Evolutionary conservation across 805 yeast genomes (phyloP).

Genomic region (Candida qinlingensis): DNA sequence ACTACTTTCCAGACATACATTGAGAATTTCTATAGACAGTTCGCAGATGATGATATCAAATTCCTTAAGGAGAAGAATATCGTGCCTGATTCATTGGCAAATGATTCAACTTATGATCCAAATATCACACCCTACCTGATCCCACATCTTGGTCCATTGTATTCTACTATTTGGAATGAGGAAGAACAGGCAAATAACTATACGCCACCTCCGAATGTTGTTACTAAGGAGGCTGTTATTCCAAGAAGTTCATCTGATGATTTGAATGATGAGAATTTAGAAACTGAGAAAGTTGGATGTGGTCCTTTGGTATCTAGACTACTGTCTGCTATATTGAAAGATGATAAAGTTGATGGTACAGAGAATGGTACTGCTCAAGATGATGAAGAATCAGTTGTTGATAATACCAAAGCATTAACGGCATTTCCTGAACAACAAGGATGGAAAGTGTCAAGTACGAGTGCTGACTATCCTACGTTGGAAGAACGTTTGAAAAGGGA

Average conservation of each 20-base stretch:
- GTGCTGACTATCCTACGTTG: conserved; percentile 67
- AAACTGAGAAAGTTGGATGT: conserved; percentile 72
- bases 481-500: conserved; percentile 89
- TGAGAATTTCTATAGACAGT: conserved; percentile 79
- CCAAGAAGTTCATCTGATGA: conserved; percentile 60
- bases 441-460: conserved; percentile 40
- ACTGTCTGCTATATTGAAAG: conserved; percentile 69
- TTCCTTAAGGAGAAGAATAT: conserved; percentile 60
- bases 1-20: conserved; percentile 79
- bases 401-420: conserved; percentile 22
- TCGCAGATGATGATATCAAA: conserved; percentile 74
- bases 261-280: conserved; percentile 56
- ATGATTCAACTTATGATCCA: conserved; percentile 52
- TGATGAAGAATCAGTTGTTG: conserved; percentile 24
- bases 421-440: conserved; percentile 38
- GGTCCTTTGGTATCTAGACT: conserved; percentile 89
- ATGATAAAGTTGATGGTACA: conserved; percentile 20
- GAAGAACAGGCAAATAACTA: conserved; percentile 58
- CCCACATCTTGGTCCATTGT: conserved; percentile 81
- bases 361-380: conserved; percentile 22
- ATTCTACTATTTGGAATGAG: conserved; percentile 80
- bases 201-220: conserved; percentile 43
- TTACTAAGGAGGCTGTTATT: conserved; percentile 34
- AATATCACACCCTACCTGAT: conserved; percentile 67
- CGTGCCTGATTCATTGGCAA: conserved; percentile 41